Evolutionary conservation across 2,329 filamentous ascomycete species (phyloP).

Genomic region (Orbilia quercus): DNA sequence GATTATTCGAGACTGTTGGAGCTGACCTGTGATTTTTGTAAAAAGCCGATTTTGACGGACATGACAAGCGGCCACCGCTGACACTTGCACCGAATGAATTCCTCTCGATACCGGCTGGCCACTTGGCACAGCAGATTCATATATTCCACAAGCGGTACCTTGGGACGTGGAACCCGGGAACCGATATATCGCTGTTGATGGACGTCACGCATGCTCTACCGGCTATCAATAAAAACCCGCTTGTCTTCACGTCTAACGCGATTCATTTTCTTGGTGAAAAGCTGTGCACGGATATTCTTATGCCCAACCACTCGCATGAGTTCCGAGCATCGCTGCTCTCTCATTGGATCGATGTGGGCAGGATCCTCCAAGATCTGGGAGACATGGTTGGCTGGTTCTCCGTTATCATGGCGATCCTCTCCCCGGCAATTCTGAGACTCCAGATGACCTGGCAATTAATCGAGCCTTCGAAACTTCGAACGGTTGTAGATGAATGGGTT

Average conservation of each 20-base stretch:
- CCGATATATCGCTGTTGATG: constrained; percentile 60
- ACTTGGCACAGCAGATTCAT: constrained; percentile 60
- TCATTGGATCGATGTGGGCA: constrained; percentile 60
- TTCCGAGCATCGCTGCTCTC: constrained; percentile 59
- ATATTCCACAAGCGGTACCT: constrained; percentile 60
- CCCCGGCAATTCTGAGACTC: constrained; percentile 60
- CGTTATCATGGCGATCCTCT: constrained; percentile 60
- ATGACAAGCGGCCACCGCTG: constrained; percentile 40
- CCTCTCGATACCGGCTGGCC: constrained; percentile 58
- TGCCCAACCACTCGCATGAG: constrained; percentile 58
- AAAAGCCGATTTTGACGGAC: constrained; percentile 26
- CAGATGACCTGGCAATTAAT: constrained; percentile 60
- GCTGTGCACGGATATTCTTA: constrained; percentile 60
- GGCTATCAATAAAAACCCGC: constrained; percentile 59
- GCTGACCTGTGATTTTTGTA: constrained; percentile 6
- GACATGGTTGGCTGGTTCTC: constrained; percentile 61
- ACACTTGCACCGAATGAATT: constrained; percentile 45
- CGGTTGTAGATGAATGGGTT: constrained; percentile 58
- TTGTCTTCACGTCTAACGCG: constrained; percentile 60
- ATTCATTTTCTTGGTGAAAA: constrained; percentile 60
- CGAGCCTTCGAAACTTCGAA: constrained; percentile 57
- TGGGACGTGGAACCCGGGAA: constrained; percentile 59
- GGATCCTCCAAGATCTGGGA: constrained; percentile 58
- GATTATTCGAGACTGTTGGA: background rate
- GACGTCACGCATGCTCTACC: constrained; percentile 59